Evolutionary conservation across 208 protist species (phyloP).

Genomic region (Leishmania gerbilli): DNA sequence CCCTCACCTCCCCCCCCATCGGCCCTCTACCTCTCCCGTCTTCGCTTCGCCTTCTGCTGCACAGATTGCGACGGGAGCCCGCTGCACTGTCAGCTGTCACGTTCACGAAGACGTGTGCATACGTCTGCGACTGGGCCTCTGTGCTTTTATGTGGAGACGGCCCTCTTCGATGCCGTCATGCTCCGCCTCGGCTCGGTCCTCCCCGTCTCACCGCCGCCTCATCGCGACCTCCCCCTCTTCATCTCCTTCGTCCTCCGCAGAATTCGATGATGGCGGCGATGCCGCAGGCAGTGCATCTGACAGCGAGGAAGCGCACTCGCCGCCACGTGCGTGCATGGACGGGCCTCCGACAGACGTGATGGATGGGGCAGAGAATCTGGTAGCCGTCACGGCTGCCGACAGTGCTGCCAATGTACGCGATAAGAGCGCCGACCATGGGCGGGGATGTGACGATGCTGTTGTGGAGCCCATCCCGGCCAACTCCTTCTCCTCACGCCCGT

Average conservation of each 20-base stretch:
- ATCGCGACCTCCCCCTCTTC: not conserved
- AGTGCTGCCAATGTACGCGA: not conserved
- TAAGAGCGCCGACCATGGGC: not conserved
- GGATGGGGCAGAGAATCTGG: not conserved
- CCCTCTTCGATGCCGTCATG: conserved; percentile 1
- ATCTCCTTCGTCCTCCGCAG: not conserved
- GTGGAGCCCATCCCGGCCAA: not conserved
- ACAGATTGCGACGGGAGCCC: not conserved
- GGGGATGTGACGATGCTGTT: not conserved
- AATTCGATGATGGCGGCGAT: not conserved
- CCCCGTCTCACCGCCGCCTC: not conserved
- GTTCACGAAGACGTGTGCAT: not conserved
- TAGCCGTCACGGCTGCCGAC: not conserved
- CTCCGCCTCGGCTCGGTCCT: not conserved
- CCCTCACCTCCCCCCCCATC: not conserved
- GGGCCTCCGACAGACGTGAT: not conserved
- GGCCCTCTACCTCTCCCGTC: not conserved
- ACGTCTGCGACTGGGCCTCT: not conserved
- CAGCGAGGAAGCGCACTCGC: not conserved
- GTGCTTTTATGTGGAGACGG: not conserved
- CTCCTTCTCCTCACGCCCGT: not conserved
- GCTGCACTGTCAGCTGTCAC: not conserved
- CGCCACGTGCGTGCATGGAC: not conserved
- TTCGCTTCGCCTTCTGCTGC: not conserved
- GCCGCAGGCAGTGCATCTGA: not conserved